phyloP scores from a whole-genome alignment of 805 yeast species.

The Wickerhamiella dianesei region DNA sequence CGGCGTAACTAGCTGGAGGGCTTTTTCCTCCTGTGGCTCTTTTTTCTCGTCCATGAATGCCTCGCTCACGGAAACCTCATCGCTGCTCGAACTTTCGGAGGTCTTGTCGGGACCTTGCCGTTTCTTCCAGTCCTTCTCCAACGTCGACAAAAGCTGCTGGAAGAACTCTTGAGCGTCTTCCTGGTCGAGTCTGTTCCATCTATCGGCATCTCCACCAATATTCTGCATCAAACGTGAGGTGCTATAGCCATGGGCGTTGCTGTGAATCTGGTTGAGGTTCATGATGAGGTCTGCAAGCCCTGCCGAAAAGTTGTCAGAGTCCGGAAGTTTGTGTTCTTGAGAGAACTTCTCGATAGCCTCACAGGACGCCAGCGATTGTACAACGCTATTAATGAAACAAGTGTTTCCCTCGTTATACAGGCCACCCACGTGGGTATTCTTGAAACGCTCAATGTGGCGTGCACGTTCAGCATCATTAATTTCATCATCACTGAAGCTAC shows the following conservation, averaged over 20 bases:
- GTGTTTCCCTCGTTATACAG: slow-evolving; percentile 83
- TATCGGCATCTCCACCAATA: slow-evolving; percentile 28
- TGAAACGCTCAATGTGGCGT: slow-evolving; percentile 16
- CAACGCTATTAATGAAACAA: slow-evolving; percentile 84
- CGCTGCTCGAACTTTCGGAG: not conserved
- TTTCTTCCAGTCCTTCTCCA: slow-evolving; percentile 23
- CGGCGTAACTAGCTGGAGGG: slow-evolving; percentile 43
- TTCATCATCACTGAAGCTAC: slow-evolving; percentile 18
- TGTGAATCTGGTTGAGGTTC: slow-evolving; percentile 22
- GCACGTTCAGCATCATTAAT: slow-evolving; percentile 16
- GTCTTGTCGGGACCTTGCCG: slow-evolving; percentile 5
- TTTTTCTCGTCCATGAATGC: too few relatives aligned
- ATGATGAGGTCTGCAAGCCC: slow-evolving; percentile 17
- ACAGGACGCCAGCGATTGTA: slow-evolving; percentile 72
- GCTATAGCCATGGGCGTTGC: slow-evolving; percentile 20
- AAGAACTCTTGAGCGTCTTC: slow-evolving; percentile 96
- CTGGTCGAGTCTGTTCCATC: slow-evolving; percentile 75
- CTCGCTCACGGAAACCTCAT: not conserved
- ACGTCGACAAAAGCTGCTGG: slow-evolving; percentile 34
- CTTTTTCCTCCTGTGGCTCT: slow-evolving; percentile 1
- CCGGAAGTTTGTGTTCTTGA: slow-evolving; percentile 28
- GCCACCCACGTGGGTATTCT: slow-evolving; percentile 52
- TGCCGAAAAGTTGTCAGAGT: slow-evolving; percentile 15
- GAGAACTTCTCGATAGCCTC: slow-evolving; percentile 44
- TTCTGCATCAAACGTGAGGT: slow-evolving; percentile 17